Percentiles rank a stretch among this genome's conserved stretches.
These are phyloP conservation scores for Solanum acaule DNA, from an alignment of 257 asterid genomes.

Conservation along the genomic window DNA sequence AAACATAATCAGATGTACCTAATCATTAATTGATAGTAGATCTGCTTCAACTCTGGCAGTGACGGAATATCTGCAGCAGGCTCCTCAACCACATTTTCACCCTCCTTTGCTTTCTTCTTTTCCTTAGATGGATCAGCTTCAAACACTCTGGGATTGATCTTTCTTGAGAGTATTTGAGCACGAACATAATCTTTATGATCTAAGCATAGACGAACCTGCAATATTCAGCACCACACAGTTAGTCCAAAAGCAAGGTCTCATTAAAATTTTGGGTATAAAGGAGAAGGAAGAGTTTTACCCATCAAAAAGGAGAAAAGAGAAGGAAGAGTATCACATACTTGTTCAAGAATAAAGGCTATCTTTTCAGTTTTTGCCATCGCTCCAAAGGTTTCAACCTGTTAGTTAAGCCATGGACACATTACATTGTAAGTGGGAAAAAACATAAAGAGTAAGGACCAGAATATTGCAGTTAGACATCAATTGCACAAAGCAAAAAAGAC, in stretches of 20 bases:
- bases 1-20: slow-evolving; percentile 32
- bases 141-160: slow-evolving; percentile 90
- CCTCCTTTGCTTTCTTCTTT: slow-evolving; percentile 87
- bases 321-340: slow-evolving; percentile 36
- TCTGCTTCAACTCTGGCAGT: slow-evolving; percentile 73
- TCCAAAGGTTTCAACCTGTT: slow-evolving; percentile 93
- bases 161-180: slow-evolving; percentile 94
- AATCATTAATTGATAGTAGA: slow-evolving; percentile 91
- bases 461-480: neutral
- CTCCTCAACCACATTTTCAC: slow-evolving; percentile 74
- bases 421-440: neutral
- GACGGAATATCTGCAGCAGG: slow-evolving; percentile 95
- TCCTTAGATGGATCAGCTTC: slow-evolving; percentile 83
- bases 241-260: neutral
- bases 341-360: slow-evolving; percentile 93
- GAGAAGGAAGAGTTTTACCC: neutral
- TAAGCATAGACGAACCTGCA: slow-evolving; percentile 88
- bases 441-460: neutral
- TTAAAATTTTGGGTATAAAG: neutral
- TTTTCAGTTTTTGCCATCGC: slow-evolving; percentile 99
- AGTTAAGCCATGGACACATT: neutral
- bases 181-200: slow-evolving; percentile 94
- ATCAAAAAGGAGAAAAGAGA: neutral
- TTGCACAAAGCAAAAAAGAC: neutral
- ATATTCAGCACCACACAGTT: neutral